A percentile compares a stretch with the other conserved stretches of the same genome.
Evolutionary conservation across 345 rosid genomes (phyloP).

Genomic region (Arabidopsis arenosa): DNA sequence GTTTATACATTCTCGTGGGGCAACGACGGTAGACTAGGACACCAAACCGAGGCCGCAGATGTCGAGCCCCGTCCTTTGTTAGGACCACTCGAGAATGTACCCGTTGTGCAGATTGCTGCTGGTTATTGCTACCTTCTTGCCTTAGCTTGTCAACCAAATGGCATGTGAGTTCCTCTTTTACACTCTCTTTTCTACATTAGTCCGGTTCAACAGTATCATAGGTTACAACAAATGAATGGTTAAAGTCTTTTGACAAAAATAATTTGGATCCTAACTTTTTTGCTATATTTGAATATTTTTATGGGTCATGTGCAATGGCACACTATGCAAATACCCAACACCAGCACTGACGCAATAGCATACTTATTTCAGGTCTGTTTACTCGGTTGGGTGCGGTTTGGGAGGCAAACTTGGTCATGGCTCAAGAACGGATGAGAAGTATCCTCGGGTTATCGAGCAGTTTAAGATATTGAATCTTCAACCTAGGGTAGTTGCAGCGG

Average conservation of each 20-base stretch:
- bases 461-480: constrained; percentile 74
- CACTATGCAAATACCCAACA: background rate
- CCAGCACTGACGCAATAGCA: background rate
- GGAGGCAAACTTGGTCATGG: constrained; percentile 99
- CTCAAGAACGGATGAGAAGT: constrained; percentile 88
- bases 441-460: constrained; percentile 87
- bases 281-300: background rate
- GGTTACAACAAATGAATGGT: background rate
- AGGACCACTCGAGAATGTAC: constrained; percentile 89
- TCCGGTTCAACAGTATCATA: background rate
- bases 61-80: constrained; percentile 80
- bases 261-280: background rate
- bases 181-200: background rate
- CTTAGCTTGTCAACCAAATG: constrained; percentile 91
- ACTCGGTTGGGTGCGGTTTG: constrained; percentile 98
- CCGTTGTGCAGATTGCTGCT: constrained; percentile 93
- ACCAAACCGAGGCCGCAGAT: constrained; percentile 81
- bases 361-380: constrained; percentile 74
- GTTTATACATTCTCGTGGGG: constrained; percentile 98
- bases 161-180: constrained; percentile 74
- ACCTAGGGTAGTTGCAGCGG: constrained; percentile 93
- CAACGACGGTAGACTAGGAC: constrained; percentile 74
- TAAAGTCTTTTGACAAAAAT: background rate
- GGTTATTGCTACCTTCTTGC: constrained; percentile 99
- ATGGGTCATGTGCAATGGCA: background rate